Evolutionary conservation across 805 yeast species (phyloP), one percentile per base, ranked within the genome.

Genomic region (Wickerhamomyces bisporus): DNA sequence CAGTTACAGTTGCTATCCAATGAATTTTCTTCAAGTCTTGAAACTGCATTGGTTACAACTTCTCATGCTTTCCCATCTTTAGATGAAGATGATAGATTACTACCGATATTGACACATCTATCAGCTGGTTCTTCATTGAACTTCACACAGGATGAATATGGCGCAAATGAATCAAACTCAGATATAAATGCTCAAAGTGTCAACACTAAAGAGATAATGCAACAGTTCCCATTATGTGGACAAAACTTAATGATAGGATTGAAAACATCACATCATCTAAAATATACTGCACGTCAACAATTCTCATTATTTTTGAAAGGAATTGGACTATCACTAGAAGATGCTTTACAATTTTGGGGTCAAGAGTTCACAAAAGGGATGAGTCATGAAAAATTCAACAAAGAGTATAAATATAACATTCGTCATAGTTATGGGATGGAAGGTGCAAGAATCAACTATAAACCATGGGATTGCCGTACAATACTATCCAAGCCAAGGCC

Each of bases 371-470:
- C 87, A 65, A 38, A 72, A 68, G 14, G 71, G 10, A 72, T 81
- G 62, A 71, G 80, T 5, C 58, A 77, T 38, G 96, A 87, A 38
- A 77, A 77, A 50, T 88, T 89, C 63, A 77, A 81, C 59, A 89
- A 88, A 62, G 95, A 91, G 55, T 89, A 91, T 66, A 71, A 77
- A 43, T 93, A 93, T 68, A 86, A 85, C 51, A 77, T 93, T 53
- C 73, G 95, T 43, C 97, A 93, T 61, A 75, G 73, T 44, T 93
- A 91, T 58, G 99, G 98, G 34, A 67, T 86, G 41, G 96, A 86
- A 62, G 99, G 98, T 49, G 81, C 82, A 11, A 68, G 96, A 43
- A 82, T 78, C 51, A 85, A 87, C 50, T 88, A 87, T 61, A 75
- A 76, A 51, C 95, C 98, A 3, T 75, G 83, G 81, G 84, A 81